phyloP scores from a whole-genome alignment of 2,329 filamentous ascomycete genomes.

The Tetracladium maxilliforme region DNA sequence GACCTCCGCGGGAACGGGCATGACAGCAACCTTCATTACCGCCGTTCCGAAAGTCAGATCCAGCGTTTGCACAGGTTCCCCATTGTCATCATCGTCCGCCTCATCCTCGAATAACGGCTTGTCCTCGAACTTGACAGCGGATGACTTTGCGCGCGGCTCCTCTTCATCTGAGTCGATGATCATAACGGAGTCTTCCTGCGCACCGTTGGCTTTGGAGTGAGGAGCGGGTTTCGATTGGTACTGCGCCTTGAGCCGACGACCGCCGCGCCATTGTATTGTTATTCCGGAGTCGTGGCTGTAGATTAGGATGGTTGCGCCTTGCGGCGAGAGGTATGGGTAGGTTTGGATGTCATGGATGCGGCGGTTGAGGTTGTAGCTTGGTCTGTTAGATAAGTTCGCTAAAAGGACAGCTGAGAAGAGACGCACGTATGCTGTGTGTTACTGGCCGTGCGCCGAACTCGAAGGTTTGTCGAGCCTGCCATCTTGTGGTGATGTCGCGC shows the following conservation, averaged over 20 bases:
- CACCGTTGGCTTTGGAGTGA: conserved; percentile 35
- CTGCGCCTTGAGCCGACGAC: conserved; percentile 38
- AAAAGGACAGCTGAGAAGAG: not conserved
- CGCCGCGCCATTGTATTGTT: conserved; percentile 47
- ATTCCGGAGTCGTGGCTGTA: conserved; percentile 51
- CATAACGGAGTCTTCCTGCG: conserved; percentile 38
- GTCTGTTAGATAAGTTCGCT: conserved; percentile 1
- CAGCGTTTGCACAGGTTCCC: conserved; percentile 35
- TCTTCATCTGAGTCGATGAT: conserved; percentile 51
- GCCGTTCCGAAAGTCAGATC: conserved; percentile 44
- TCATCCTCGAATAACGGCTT: conserved; percentile 43
- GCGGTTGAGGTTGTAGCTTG: conserved; percentile 41
- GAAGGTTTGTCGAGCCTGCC: too few relatives aligned
- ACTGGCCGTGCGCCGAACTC: conserved; percentile 19
- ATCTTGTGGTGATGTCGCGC: too few relatives aligned
- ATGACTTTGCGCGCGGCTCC: conserved; percentile 19
- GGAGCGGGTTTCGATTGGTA: conserved; percentile 14
- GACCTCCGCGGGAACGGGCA: conserved; percentile 31
- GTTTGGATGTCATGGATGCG: conserved; percentile 44
- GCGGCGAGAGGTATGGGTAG: conserved; percentile 45
- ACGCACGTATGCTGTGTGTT: conserved; percentile 20
- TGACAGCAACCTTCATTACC: conserved; percentile 37
- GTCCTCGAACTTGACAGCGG: conserved; percentile 27
- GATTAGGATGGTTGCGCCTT: conserved; percentile 47
- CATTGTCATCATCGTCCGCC: conserved; percentile 19